A percentile compares a stretch with the other conserved stretches of the same genome.
Conservation (phyloP, 2,329 filamentous ascomycete species). For the Cladosporium sp. region DNA sequence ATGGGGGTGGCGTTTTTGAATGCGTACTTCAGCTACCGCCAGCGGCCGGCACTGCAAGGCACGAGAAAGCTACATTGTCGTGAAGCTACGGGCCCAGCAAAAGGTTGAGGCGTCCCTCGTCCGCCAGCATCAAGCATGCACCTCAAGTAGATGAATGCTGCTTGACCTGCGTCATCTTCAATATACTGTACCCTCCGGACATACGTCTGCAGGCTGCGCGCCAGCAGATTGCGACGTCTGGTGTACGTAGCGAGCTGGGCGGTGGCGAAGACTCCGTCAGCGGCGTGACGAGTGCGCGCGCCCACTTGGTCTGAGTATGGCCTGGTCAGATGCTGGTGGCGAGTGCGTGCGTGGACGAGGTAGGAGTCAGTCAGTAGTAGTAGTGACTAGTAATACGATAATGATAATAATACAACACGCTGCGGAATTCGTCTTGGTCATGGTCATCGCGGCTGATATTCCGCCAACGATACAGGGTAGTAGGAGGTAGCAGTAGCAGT, state of each 20-base stretch:
- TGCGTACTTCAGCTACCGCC: constrained; percentile 4
- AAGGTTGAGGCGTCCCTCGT: background rate
- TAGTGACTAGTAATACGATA: background rate
- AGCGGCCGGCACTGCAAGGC: constrained; percentile 9
- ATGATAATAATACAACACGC: background rate
- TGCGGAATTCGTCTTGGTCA: background rate
- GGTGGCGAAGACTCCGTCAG: constrained; percentile 7
- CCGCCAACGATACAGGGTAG: background rate
- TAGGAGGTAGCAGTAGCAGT: background rate
- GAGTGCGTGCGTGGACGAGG: background rate
- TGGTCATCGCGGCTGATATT: background rate
- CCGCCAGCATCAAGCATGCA: constrained; percentile 1
- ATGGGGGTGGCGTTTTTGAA: background rate
- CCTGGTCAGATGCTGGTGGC: background rate
- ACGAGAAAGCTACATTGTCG: constrained; percentile 1
- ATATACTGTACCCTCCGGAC: background rate
- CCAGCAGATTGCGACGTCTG: background rate
- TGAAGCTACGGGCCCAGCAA: background rate
- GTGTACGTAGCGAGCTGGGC: background rate
- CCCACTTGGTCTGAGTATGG: background rate
- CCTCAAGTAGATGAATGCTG: background rate
- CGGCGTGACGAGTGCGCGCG: constrained; percentile 9
- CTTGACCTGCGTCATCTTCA: constrained; percentile 18
- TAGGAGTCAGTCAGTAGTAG: background rate
- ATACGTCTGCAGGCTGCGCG: background rate